Evolutionary conservation across 768 basidiomycete species (phyloP), one percentile per base, ranked within the genome.

Genomic region (Suillus discolor): DNA sequence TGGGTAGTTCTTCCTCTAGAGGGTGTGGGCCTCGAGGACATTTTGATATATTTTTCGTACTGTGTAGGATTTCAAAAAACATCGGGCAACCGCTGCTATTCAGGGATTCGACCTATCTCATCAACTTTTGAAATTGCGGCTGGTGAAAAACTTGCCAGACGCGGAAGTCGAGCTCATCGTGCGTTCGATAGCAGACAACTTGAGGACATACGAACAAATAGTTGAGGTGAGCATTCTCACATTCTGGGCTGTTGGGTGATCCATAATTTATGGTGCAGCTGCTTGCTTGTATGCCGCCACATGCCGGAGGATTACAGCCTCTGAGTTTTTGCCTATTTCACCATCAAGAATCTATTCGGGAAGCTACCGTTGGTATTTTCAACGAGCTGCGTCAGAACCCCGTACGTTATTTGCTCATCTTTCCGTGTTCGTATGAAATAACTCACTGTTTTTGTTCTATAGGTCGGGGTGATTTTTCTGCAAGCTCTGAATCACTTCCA

Each of bases 311-410:
- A 2, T 82, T 99, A 18, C 78, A 94, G 25, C 91, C 94, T 31
- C 81, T 99, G 44, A 90, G 90, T 41, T 96, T 97, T 74, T 91
- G 93, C 12, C 80, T 98, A 7, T 97, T 98, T 79, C 97, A 99
- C 78, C 93, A 93, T 63, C 84, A 86, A 59, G 87, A 94, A 69
- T 71, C 80, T 8, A 86, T 96, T 41, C 87, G 94, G 28, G 91
- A 94, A 38, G 82, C 86, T 18, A 92, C 94, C 0, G 86, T 98
- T 39, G 92, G 94, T 65, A 81, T 97, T 57, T 89, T 99, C 69
- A 90, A 93, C 72, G 87, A 89, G 67, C 73, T 99, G 44, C 87
- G 94, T 57, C 77, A 81, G 31, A 89, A 89, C 72, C 87, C 93
- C 23, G 96, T 97, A 74, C 71, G 88, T 78, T 54, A 57, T 53